A percentile compares a stretch with the other conserved stretches of the same genome.
Conservation (phyloP, 305 asterid genomes). For the Fraxinus greggii region DNA sequence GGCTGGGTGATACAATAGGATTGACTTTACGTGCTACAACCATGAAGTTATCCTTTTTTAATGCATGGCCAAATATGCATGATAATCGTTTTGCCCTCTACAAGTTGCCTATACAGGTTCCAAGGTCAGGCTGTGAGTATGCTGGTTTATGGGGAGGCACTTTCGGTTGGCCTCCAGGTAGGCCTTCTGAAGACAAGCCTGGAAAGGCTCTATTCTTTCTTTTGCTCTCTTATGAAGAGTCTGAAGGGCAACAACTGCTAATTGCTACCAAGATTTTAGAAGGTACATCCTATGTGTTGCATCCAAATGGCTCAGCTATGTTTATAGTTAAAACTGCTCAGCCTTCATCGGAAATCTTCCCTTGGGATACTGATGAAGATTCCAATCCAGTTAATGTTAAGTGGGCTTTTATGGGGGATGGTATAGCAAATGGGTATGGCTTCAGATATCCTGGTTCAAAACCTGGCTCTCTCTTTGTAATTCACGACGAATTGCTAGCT, state of each 20-base stretch:
- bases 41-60: constrained; percentile 62
- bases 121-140: constrained; percentile 51
- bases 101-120: constrained; percentile 61
- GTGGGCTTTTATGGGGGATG: constrained; percentile 66
- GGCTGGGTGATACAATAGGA: constrained; percentile 60
- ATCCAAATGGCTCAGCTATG: constrained; percentile 95
- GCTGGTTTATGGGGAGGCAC: constrained; percentile 92
- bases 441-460: constrained; percentile 89
- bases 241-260: constrained; percentile 56
- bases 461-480: constrained; percentile 81
- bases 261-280: constrained; percentile 81
- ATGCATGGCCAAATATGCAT: constrained; percentile 91
- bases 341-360: constrained; percentile 62
- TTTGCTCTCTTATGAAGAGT: constrained; percentile 71
- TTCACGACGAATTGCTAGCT: constrained; percentile 58
- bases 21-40: constrained; percentile 61
- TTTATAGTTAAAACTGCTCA: constrained; percentile 58
- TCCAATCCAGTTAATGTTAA: constrained; percentile 44
- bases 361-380: constrained; percentile 61
- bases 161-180: constrained; percentile 90
- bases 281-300: constrained; percentile 79
- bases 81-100: constrained; percentile 77
- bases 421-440: constrained; percentile 86
- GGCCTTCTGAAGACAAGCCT: constrained; percentile 65
- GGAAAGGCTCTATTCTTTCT: constrained; percentile 81